Evolutionary conservation across 441 rosid species (phyloP).

Genomic region (Mallotus japonicus): DNA sequence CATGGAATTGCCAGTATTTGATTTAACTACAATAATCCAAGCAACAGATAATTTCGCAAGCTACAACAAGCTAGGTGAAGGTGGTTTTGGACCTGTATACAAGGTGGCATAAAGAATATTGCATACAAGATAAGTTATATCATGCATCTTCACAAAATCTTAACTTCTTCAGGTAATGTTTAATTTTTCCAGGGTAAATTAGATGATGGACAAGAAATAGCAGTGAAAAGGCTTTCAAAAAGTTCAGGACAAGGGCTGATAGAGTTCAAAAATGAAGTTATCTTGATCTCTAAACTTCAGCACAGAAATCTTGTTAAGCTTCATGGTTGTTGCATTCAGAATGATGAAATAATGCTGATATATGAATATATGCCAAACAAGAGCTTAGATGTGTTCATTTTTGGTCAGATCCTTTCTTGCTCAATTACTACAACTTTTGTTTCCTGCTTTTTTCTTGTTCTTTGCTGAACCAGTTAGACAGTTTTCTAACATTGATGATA

Average conservation of each 20-base stretch:
- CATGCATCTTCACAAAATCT: too few relatives aligned
- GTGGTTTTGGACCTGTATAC: constrained; percentile 42
- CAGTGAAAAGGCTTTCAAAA: constrained; percentile 34
- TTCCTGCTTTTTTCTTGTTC: too few relatives aligned
- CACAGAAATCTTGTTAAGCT: constrained; percentile 40
- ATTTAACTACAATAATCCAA: constrained; percentile 12
- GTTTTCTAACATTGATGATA: too few relatives aligned
- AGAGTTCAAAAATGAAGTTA: constrained; percentile 40
- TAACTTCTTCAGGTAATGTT: background rate
- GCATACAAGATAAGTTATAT: too few relatives aligned
- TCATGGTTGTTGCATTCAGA: constrained; percentile 36
- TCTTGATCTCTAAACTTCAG: constrained; percentile 37
- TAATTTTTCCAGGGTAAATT: constrained; percentile 22
- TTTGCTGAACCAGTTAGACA: too few relatives aligned
- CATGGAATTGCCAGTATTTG: background rate
- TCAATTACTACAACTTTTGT: too few relatives aligned
- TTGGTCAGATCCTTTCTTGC: constrained; percentile 19
- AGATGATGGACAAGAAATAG: constrained; percentile 28
- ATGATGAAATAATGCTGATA: constrained; percentile 33
- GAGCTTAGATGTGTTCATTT: constrained; percentile 28
- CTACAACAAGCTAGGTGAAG: constrained; percentile 30
- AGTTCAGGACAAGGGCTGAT: constrained; percentile 30
- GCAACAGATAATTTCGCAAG: constrained; percentile 35
- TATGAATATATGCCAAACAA: constrained; percentile 28
- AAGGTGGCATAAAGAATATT: constrained; percentile 20